These are phyloP conservation scores for Avena eriantha DNA, from an alignment of 176 grass and related monocot genomes.

Conservation along the genomic window DNA sequence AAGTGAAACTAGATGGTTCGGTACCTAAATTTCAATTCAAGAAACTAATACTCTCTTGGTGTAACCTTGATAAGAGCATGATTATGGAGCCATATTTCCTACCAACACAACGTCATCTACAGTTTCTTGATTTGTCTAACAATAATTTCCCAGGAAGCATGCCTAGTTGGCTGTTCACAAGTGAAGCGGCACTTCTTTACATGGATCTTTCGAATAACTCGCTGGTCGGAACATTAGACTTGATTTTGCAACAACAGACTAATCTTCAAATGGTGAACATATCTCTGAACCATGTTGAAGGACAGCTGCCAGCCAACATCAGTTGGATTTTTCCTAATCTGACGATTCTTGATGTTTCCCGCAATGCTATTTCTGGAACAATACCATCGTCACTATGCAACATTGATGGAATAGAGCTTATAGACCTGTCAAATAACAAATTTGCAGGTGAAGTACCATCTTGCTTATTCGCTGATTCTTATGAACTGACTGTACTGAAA, in stretches of 20 bases:
- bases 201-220: constrained; percentile 37
- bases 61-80: constrained; percentile 14
- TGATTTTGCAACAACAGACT: not conserved
- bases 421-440: constrained; percentile 42
- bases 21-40: constrained; percentile 27
- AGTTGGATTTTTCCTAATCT: constrained; percentile 31
- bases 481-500: too few relatives aligned
- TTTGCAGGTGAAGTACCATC: constrained; percentile 30
- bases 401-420: not conserved
- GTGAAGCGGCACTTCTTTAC: not conserved
- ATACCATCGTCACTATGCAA: constrained; percentile 15
- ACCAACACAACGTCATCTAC: constrained; percentile 24
- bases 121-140: constrained; percentile 33
- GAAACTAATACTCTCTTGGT: constrained; percentile 6
- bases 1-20: not conserved
- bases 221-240: constrained; percentile 4
- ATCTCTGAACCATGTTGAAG: constrained; percentile 27
- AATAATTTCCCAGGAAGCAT: constrained; percentile 26
- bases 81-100: constrained; percentile 39
- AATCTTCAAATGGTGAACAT: not conserved
- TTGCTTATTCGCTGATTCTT: constrained; percentile 2
- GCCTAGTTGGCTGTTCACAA: constrained; percentile 48
- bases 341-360: not conserved
- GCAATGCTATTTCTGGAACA: constrained; percentile 33
- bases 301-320: constrained; percentile 35